These are phyloP conservation scores for Malania oleifera DNA, from an alignment of 164 flowering plant species.

Conservation along the genomic window DNA sequence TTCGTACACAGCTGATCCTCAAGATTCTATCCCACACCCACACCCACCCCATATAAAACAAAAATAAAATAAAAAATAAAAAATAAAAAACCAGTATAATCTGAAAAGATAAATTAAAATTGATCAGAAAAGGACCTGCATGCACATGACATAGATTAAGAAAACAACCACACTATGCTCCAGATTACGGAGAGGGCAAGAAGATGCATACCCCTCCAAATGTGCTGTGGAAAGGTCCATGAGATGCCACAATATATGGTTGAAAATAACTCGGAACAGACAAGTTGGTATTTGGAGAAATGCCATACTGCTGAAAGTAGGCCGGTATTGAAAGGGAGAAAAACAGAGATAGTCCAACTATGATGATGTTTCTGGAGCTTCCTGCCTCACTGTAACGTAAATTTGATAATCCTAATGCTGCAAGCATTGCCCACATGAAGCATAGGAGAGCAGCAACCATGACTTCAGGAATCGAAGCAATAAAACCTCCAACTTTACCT, in stretches of 20 bases:
- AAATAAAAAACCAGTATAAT: no score
- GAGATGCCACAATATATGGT: slow-evolving; percentile 93
- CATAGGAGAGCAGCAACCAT: slow-evolving; percentile 95
- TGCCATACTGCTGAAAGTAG: slow-evolving; percentile 94
- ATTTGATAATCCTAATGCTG: slow-evolving; percentile 91
- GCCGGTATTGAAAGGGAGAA: slow-evolving; percentile 88
- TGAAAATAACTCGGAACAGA: slow-evolving; percentile 91
- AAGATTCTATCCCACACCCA: no score
- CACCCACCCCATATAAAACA: no score
- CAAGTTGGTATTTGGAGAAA: slow-evolving; percentile 61
- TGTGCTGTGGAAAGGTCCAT: slow-evolving; percentile 77
- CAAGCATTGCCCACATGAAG: slow-evolving; percentile 99
- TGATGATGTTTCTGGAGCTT: slow-evolving; percentile 95
- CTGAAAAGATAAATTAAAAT: not conserved
- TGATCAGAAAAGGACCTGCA: not conserved
- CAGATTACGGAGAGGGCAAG: slow-evolving; percentile 8
- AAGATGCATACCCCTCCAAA: slow-evolving; percentile 66
- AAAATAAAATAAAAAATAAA: no score
- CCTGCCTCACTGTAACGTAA: slow-evolving; percentile 97
- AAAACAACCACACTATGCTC: not conserved
- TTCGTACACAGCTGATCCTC: no score
- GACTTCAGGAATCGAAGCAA: slow-evolving; percentile 91
- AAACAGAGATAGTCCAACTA: slow-evolving; percentile 87
- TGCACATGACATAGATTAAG: not conserved
- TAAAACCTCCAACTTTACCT: slow-evolving; percentile 98